phyloP scores from a whole-genome alignment of 2,329 filamentous ascomycete genomes.

The Albifimbria verrucaria region DNA sequence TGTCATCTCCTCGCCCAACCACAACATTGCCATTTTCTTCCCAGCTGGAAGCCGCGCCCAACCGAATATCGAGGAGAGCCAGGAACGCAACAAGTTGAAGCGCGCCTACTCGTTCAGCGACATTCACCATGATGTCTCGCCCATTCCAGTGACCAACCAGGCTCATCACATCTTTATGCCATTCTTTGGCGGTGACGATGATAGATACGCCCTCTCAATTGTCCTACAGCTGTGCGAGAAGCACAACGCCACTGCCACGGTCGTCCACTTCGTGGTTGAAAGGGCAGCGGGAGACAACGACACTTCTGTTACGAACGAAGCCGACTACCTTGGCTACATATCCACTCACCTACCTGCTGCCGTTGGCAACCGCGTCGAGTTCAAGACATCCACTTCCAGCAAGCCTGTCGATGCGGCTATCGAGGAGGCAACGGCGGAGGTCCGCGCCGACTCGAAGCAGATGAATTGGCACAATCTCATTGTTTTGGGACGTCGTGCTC shows the following conservation, averaged over 20 bases:
- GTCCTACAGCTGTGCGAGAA: conserved; percentile 83
- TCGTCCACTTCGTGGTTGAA: conserved; percentile 47
- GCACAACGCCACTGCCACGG: conserved; percentile 71
- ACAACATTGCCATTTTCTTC: conserved; percentile 75
- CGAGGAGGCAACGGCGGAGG: conserved; percentile 18
- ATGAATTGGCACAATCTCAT: conserved; percentile 20
- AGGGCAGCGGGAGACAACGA: conserved; percentile 11
- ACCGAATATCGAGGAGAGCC: conserved; percentile 17
- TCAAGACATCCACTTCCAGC: neutral
- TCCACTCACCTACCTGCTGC: neutral
- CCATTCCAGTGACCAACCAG: conserved; percentile 60
- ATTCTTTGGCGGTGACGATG: conserved; percentile 82
- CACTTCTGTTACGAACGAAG: conserved; percentile 8
- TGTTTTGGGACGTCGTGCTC: conserved; percentile 20
- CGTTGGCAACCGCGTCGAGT: neutral
- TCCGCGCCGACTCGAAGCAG: conserved; percentile 15
- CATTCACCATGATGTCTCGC: conserved; percentile 49
- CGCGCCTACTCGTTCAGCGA: conserved; percentile 59
- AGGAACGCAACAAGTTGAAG: conserved; percentile 35
- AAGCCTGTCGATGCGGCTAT: conserved; percentile 3
- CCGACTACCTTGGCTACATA: neutral
- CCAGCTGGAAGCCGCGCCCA: conserved; percentile 59
- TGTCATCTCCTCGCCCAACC: conserved; percentile 60
- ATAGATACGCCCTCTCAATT: conserved; percentile 73
- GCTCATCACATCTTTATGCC: conserved; percentile 84